A percentile compares a stretch with the other conserved stretches of the same genome.
Evolutionary conservation across 768 basidiomycete species (phyloP).

Genomic region (Holtermanniella nyarrowii): DNA sequence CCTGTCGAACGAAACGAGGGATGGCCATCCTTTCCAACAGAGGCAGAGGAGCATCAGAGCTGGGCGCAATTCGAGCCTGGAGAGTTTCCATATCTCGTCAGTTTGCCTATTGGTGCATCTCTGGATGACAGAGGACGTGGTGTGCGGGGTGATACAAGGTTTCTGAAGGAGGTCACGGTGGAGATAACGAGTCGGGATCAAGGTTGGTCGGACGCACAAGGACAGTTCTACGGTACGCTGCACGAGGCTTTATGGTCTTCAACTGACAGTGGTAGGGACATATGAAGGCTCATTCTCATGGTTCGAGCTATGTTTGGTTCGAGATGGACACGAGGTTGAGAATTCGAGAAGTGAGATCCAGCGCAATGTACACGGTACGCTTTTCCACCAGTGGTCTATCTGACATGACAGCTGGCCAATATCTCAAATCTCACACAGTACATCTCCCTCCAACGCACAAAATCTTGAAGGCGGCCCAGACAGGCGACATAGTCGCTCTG

Average conservation of each 20-base stretch:
- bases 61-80: not conserved
- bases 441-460: conserved; percentile 9
- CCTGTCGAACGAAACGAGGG: not conserved
- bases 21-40: not conserved
- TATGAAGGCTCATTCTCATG: conserved; percentile 30
- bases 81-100: not conserved
- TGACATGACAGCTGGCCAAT: conserved; percentile 24
- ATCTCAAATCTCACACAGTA: conserved; percentile 20
- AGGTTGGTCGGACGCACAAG: conserved; percentile 18
- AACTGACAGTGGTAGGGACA: conserved; percentile 21
- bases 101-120: not conserved
- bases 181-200: conserved; percentile 32
- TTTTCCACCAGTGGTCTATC: not conserved
- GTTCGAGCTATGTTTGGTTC: conserved; percentile 28
- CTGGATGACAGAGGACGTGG: not conserved
- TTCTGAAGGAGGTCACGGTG: conserved; percentile 14
- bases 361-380: conserved; percentile 29
- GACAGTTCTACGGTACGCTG: conserved; percentile 15
- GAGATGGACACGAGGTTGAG: conserved; percentile 20
- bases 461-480: conserved; percentile 10
- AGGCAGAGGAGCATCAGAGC: not conserved
- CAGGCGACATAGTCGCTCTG: conserved; percentile 26
- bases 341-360: conserved; percentile 19
- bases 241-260: not conserved
- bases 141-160: not conserved